These are phyloP conservation scores for Hymenoscyphus albidus DNA, from an alignment of 2,329 filamentous ascomycete genomes.

Conservation along the genomic window DNA sequence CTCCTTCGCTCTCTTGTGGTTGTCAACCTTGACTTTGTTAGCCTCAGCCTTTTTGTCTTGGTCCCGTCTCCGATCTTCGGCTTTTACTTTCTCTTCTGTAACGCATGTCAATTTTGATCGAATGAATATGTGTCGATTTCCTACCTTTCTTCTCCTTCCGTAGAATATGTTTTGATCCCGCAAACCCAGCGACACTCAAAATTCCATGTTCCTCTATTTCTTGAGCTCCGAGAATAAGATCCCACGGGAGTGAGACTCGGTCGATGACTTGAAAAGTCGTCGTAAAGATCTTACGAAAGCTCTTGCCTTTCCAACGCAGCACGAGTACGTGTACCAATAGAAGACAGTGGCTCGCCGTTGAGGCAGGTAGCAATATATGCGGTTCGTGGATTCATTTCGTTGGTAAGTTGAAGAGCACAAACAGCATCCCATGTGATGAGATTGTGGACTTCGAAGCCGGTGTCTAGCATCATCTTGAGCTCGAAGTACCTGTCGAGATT, in stretches of 20 bases:
- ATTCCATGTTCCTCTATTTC: conserved; percentile 16
- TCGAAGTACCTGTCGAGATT: conserved; percentile 8
- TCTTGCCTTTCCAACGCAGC: conserved; percentile 19
- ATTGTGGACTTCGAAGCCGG: conserved; percentile 18
- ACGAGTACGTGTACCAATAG: conserved; percentile 16
- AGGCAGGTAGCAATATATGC: conserved; percentile 17
- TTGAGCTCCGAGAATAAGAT: conserved; percentile 18
- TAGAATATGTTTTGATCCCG: conserved; percentile 9
- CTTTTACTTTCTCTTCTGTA: neutral
- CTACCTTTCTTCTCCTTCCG: conserved; percentile 18
- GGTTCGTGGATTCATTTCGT: neutral
- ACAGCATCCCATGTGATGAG: conserved; percentile 15
- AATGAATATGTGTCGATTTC: neutral
- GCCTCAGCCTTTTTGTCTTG: neutral
- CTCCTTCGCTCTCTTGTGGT: conserved; percentile 12
- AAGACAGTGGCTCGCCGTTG: conserved; percentile 14
- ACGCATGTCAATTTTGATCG: neutral
- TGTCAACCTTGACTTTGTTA: conserved; percentile 15
- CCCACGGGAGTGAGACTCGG: conserved; percentile 16
- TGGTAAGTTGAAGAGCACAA: conserved; percentile 6
- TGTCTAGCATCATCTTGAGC: conserved; percentile 19
- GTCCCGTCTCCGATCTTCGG: neutral
- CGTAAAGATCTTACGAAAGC: conserved; percentile 20
- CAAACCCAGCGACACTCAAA: conserved; percentile 18
- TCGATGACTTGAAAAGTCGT: conserved; percentile 19